Conservation (phyloP, 805 yeast species). For the Barnettozyma pratensis region DNA sequence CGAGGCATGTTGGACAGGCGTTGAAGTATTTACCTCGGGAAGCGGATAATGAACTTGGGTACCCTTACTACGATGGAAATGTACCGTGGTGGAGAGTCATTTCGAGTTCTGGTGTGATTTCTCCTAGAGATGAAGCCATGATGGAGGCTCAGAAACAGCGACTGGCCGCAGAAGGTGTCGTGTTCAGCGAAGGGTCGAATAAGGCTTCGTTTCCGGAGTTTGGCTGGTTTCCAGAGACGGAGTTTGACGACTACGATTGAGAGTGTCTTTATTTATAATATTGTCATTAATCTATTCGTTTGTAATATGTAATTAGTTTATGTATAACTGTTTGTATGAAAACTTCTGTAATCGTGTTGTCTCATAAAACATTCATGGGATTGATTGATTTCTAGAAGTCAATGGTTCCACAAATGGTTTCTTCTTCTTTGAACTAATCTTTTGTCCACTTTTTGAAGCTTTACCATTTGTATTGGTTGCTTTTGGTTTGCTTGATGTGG, state of each 20-base stretch:
- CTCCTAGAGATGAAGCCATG: slow-evolving; percentile 42
- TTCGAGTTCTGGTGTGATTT: slow-evolving; percentile 55
- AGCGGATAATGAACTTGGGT: slow-evolving; percentile 11
- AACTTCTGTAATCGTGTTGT: too few species aligned
- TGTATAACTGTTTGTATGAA: too few species aligned
- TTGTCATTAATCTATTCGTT: not conserved
- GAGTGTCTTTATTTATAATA: not conserved
- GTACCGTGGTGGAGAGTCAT: slow-evolving; percentile 85
- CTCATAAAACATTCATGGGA: not conserved
- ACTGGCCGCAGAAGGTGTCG: slow-evolving; percentile 45
- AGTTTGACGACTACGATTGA: slow-evolving; percentile 21
- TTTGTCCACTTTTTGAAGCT: not conserved
- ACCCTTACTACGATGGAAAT: slow-evolving; percentile 19
- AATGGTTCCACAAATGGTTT: slow-evolving; percentile 3
- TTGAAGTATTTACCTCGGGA: slow-evolving; percentile 44
- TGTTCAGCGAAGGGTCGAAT: slow-evolving; percentile 21
- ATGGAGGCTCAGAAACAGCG: slow-evolving; percentile 41
- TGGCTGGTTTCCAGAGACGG: slow-evolving; percentile 67
- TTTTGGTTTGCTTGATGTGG: not conserved
- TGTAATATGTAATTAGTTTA: not conserved
- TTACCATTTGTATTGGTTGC: slow-evolving; percentile 1
- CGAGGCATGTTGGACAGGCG: slow-evolving; percentile 73
- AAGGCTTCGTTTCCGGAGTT: slow-evolving; percentile 37
- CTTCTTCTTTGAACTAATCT: slow-evolving; percentile 8
- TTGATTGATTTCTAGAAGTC: not conserved